Base-by-base conservation (phyloP, 2,329 filamentous ascomycete species). In the Talaromyces sp. region DNA sequence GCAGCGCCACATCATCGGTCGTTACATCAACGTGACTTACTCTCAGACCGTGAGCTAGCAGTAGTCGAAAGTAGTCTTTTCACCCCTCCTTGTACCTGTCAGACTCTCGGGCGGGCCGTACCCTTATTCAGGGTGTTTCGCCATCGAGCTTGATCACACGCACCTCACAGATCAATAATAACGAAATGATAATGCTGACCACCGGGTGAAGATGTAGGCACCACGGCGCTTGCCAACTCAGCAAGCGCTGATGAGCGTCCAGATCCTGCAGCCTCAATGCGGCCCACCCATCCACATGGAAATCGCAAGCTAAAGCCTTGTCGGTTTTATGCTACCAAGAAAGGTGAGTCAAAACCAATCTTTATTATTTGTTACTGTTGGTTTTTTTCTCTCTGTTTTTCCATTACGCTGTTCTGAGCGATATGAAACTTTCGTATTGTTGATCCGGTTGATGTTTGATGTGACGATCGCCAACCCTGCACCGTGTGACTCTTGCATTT, bases 261-360 rank as follows among this genome's bases (percentile, higher is more conserved):
- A 59, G 52, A 54, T 40, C 51, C 60, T 62, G 57, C 64, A 60
- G 60, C 63, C 56, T 55, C 61, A 61, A 59, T 56, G 54, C 65
- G 54, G 28, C 57, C 61, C 64, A 62, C 59, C 63, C 64, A 63
- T 63, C 57, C 60, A 59, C 64, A 60, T 59, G 57, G 56, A 56
- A 61, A 66, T 61, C 57, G 61, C 56, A 59, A 61, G 60, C 58
- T 66, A 69, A 59, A 77, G 55, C 31, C 54, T 31, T 61, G 77
- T 70, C 73, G 75, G 59, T 76, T 73, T 73, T 77, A 73, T 67
- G 70, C 67, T 55, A 72, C 72, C 65, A 74, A 72, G 62, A 72
- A 71, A 67, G 77, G 77, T 78, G 76, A 68, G 71, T 64, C 14
- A 40, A 34, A n/a, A 30, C 23, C 27, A 53, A 30, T 53, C 27